These are phyloP conservation scores for Monosporascus sp. DNA, from an alignment of 2,329 filamentous ascomycete genomes.

Conservation along the genomic window DNA sequence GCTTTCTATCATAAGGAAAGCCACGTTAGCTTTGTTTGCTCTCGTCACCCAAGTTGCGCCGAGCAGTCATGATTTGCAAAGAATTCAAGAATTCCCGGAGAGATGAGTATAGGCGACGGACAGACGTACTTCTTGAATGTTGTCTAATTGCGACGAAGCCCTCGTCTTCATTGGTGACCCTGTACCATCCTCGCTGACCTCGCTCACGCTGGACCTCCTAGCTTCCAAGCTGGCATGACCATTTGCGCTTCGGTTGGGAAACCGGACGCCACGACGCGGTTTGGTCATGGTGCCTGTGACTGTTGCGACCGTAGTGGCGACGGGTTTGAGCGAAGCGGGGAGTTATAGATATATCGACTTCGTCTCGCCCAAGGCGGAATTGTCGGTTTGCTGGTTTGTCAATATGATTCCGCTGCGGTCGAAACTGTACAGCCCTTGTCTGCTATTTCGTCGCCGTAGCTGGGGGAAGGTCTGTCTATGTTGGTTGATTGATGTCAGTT, in stretches of 20 bases:
- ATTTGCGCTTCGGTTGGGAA: conserved; percentile 47
- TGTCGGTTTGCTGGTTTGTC: too few relatives aligned
- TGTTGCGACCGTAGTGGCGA: too few relatives aligned
- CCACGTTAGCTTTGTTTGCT: conserved; percentile 2
- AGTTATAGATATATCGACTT: too few relatives aligned
- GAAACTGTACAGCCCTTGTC: too few relatives aligned
- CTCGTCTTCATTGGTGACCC: conserved; percentile 26
- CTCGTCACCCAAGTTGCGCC: not conserved
- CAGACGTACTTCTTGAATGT: conserved; percentile 33
- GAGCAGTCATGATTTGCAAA: not conserved
- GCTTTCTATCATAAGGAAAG: conserved; percentile 32
- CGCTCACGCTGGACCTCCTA: conserved; percentile 66
- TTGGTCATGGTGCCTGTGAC: conserved; percentile 23
- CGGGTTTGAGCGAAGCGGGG: too few relatives aligned
- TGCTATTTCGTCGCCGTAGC: too few relatives aligned
- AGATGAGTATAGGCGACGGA: not conserved
- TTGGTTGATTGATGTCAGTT: too few relatives aligned
- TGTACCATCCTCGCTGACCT: conserved; percentile 57
- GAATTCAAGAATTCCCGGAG: too few relatives aligned
- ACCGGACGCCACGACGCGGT: conserved; percentile 48
- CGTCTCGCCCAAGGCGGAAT: too few relatives aligned
- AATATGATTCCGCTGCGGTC: too few relatives aligned
- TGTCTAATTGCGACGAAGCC: conserved; percentile 26
- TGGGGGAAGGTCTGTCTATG: too few relatives aligned
- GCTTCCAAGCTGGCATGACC: conserved; percentile 42